Conservation (phyloP, 202 grass and related monocot species). For the Musa balbisiana region DNA sequence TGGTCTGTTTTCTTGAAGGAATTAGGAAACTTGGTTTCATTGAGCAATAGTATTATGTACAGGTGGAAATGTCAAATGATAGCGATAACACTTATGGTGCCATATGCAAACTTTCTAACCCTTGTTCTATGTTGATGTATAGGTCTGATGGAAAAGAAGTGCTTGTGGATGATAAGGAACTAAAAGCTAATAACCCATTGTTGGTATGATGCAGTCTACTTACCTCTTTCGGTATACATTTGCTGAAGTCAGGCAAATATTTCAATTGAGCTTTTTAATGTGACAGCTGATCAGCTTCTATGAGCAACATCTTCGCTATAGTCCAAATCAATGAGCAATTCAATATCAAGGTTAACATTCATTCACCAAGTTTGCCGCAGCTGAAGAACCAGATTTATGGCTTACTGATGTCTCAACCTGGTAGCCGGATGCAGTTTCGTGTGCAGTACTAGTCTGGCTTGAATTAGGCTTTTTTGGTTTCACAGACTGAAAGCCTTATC, state of each 20-base stretch:
- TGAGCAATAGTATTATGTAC: neutral
- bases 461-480: neutral
- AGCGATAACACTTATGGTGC: no score
- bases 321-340: slow-evolving; percentile 42
- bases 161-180: slow-evolving; percentile 62
- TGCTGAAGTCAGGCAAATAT: slow-evolving; percentile 6
- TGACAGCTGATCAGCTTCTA: slow-evolving; percentile 93
- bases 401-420: neutral
- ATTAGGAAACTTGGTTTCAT: neutral
- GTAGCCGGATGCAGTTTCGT: neutral
- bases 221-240: slow-evolving; percentile 4
- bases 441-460: neutral
- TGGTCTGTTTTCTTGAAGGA: no score
- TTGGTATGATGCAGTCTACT: slow-evolving; percentile 42
- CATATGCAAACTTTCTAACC: no score
- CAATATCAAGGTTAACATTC: neutral
- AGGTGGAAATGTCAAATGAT: neutral
- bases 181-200: slow-evolving; percentile 73
- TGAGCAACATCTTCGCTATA: slow-evolving; percentile 87
- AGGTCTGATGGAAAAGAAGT: slow-evolving; percentile 80
- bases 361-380: neutral
- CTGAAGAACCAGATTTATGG: neutral
- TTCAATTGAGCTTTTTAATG: slow-evolving; percentile 23
- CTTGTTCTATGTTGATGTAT: neutral
- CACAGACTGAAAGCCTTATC: neutral